These are phyloP conservation scores for Microthlaspi erraticum DNA, from an alignment of 345 rosid species.

Conservation along the genomic window DNA sequence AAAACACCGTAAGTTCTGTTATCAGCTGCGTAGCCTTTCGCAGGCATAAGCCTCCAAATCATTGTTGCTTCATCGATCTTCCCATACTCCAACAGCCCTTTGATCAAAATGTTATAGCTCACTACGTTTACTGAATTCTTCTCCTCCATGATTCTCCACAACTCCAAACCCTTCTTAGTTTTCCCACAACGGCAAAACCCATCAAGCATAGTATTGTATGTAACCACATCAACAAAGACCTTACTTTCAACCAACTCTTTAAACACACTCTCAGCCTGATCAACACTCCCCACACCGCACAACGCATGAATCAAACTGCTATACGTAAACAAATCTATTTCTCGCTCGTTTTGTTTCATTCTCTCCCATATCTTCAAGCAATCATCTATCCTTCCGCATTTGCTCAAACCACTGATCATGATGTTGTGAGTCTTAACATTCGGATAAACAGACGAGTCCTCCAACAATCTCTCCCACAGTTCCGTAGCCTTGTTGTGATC, in stretches of 20 bases:
- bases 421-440: slow-evolving; percentile 79
- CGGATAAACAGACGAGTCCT: slow-evolving; percentile 60
- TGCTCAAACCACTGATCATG: slow-evolving; percentile 84
- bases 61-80: slow-evolving; percentile 70
- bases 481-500: slow-evolving; percentile 59
- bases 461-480: slow-evolving; percentile 68
- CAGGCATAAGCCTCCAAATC: slow-evolving; percentile 65
- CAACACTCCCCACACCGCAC: slow-evolving; percentile 65
- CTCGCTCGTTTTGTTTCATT: slow-evolving; percentile 68
- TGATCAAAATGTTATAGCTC: slow-evolving; percentile 77
- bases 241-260: slow-evolving; percentile 66
- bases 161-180: slow-evolving; percentile 65
- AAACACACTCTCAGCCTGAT: slow-evolving; percentile 69
- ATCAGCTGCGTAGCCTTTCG: slow-evolving; percentile 58
- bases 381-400: slow-evolving; percentile 70
- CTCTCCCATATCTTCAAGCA: slow-evolving; percentile 77
- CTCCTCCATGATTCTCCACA: slow-evolving; percentile 80
- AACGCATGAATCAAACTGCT: slow-evolving; percentile 73
- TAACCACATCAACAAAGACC: slow-evolving; percentile 62
- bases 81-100: slow-evolving; percentile 68
- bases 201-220: slow-evolving; percentile 76
- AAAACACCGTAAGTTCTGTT: slow-evolving; percentile 66
- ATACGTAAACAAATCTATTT: slow-evolving; percentile 68
- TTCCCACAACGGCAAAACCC: slow-evolving; percentile 71
- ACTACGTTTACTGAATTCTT: slow-evolving; percentile 58